These are phyloP conservation scores for Cyclostephanos invisitatus DNA, from an alignment of 108 stramenopile species.

Conservation along the genomic window DNA sequence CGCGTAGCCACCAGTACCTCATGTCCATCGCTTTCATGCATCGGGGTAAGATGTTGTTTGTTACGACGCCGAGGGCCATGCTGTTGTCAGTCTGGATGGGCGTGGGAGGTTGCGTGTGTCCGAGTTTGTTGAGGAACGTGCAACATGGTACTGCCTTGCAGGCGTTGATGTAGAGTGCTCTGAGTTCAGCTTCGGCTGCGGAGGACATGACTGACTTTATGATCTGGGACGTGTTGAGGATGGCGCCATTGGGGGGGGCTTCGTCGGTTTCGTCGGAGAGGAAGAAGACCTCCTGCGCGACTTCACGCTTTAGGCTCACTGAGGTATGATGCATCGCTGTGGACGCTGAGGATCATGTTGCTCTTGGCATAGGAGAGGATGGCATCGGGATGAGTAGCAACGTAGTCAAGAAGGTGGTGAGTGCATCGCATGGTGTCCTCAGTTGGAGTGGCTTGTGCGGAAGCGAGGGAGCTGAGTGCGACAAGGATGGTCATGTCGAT, in stretches of 20 bases:
- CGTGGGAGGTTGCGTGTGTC: slow-evolving; percentile 15
- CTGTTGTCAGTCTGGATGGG: too few species aligned
- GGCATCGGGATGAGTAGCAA: slow-evolving; percentile 18
- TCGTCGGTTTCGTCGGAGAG: neutral
- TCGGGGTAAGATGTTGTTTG: neutral
- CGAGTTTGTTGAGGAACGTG: too few species aligned
- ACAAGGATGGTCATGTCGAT: neutral
- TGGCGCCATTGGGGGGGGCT: slow-evolving; percentile 2
- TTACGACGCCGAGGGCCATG: slow-evolving; percentile 1
- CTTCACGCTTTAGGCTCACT: slow-evolving; percentile 5
- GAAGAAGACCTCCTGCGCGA: slow-evolving; percentile 5
- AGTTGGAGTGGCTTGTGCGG: neutral
- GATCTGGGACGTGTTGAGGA: neutral
- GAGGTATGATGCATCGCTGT: too few species aligned
- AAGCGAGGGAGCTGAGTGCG: neutral
- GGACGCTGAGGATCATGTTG: slow-evolving; percentile 15
- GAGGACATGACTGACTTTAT: too few species aligned
- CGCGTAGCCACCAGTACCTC: slow-evolving; percentile 1
- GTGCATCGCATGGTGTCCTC: slow-evolving; percentile 3
- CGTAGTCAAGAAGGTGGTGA: too few species aligned
- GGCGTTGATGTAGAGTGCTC: too few species aligned
- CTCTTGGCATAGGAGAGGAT: slow-evolving; percentile 1
- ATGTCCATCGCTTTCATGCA: too few species aligned
- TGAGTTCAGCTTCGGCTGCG: too few species aligned
- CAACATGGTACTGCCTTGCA: slow-evolving; percentile 13